Evolutionary conservation across 306 rosid genomes (phyloP), one percentile per base, ranked within the genome.

Genomic region (Ceratonia siliqua): DNA sequence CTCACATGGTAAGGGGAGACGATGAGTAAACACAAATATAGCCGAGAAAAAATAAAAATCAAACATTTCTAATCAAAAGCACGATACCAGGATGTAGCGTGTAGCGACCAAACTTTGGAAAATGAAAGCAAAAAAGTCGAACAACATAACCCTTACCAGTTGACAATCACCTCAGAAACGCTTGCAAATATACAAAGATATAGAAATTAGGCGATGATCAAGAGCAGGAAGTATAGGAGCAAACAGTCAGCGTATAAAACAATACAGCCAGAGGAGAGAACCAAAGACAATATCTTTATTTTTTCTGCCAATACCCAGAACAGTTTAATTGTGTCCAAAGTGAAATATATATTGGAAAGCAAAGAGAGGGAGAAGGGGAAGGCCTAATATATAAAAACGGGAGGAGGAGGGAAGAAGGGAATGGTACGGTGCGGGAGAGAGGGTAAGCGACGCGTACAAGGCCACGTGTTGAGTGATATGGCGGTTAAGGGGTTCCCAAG

Each of bases 381-480:
- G 22, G 49, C 67, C 30, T 13, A 8, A 24, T 36, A 5, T 21
- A 7, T 13, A 4, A 5, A 25, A 30, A 13, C 0, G 4, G 21
- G 21, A n/a, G 2, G 54, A 18, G 3, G 21, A 10, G 17, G 17
- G 56, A 10, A 24, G 45, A 22, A 65, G 35, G 25, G 62, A 25
- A 11, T 24, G 10, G 70, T 4, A 32, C 57, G 27, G 43, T 45
- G 49, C 13, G 21, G 50, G 25, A 21, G 79, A 20, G 42, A 74
- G 46, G 27, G 39, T 18, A 35, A 13, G 61, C 50, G 82, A 79
- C 76, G 85, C 21, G 46, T 27, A 59, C 2, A 13, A 3, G 0
- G 81, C 70, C 87, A 79, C 88, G 85, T 88, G 88, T 65, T 1
- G 68, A 52, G 1, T 64, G 85, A 63, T 36, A 46, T 33, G 65